Evolutionary conservation across 177 flowering plant genomes (phyloP).

Genomic region (Vitis hybrid): DNA sequence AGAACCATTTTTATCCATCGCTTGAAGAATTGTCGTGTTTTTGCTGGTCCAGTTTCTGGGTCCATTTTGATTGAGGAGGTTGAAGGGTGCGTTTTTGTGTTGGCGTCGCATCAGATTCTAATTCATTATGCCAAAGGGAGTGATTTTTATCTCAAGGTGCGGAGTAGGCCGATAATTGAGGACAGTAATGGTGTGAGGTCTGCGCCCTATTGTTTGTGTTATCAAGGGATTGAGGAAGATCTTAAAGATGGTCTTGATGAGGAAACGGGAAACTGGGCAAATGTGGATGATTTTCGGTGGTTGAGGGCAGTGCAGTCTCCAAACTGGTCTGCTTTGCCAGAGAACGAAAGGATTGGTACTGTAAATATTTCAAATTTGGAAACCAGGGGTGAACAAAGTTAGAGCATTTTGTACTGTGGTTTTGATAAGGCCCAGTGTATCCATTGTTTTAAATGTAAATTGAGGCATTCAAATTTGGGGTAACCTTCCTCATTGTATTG

Average conservation of each 20-base stretch:
- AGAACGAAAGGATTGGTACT: conserved; percentile 44
- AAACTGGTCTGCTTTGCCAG: conserved; percentile 81
- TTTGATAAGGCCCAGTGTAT: not conserved
- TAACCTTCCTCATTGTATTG: no score
- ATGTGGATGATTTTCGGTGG: conserved; percentile 94
- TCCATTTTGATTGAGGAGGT: conserved; percentile 75
- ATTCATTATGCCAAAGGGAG: conserved; percentile 63
- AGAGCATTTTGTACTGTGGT: not conserved
- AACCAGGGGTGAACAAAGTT: conserved; percentile 4
- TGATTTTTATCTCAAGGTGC: conserved; percentile 74
- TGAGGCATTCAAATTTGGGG: no score
- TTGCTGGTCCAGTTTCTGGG: conserved; percentile 68
- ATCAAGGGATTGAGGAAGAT: conserved; percentile 67
- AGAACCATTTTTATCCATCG: conserved; percentile 63
- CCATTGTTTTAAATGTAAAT: not conserved
- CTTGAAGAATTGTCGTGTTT: conserved; percentile 59
- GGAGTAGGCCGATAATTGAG: conserved; percentile 89
- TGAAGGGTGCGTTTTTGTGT: conserved; percentile 58
- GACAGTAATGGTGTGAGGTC: conserved; percentile 67
- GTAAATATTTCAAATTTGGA: conserved; percentile 29
- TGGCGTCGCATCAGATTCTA: conserved; percentile 92
- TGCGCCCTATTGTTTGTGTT: conserved; percentile 72
- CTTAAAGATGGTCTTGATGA: conserved; percentile 56
- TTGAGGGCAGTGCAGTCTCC: conserved; percentile 80
- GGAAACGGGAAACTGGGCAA: conserved; percentile 81